Base-by-base conservation (phyloP, 2,329 filamentous ascomycete genomes). In the Penicillium sp. region DNA sequence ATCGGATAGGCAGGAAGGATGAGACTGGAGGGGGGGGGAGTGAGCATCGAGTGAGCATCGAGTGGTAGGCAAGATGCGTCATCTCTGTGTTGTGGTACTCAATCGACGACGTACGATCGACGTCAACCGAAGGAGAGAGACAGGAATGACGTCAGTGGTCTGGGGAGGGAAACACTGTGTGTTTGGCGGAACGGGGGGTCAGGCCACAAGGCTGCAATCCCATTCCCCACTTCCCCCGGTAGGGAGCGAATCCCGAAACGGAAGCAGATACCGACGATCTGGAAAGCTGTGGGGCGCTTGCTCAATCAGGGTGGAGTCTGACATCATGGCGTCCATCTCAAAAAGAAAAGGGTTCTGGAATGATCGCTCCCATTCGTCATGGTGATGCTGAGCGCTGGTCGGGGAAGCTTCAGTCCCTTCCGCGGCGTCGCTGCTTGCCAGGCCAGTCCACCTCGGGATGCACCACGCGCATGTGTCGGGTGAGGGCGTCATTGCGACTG, bases 401-500 rank as follows among this genome's bases (percentile, higher is more conserved):
- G 34, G 35, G 52, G 41, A 55, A 55, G 28, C 41, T 55, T 73
- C 64, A 78, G 42, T 77, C 74, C 58, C 75, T 68, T 59, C 74
- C 73, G 59, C 74, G 71, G 57, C 76, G 73, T 60, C 78, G 72
- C 59, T 80, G 76, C 77, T 88, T 89, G 67, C 90, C 89, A n/a
- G 89, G 88, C 68, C 91, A 88, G 63, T 93, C 90, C 57, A 94
- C 84, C 62, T 96, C 91, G 0, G 94, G 93, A 75, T 97, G 94
- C 64, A 96, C 94, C 51, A 97, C 93, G 38, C 92, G 88, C 84
- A 96, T 96, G 74, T 99, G 95, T 61, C 95, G 84, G 14, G 94
- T 98, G 50, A 98, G 83, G 1, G 95, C 95, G 79, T 99, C 95
- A 64, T 94, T 95, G 59, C 95, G 88, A 68, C 92, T 96, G 73